A percentile compares a stretch with the other conserved stretches of the same genome.
Evolutionary conservation across 371 early-diverging fungal species (phyloP).

Genomic region (Rhizopus stolonifer): DNA sequence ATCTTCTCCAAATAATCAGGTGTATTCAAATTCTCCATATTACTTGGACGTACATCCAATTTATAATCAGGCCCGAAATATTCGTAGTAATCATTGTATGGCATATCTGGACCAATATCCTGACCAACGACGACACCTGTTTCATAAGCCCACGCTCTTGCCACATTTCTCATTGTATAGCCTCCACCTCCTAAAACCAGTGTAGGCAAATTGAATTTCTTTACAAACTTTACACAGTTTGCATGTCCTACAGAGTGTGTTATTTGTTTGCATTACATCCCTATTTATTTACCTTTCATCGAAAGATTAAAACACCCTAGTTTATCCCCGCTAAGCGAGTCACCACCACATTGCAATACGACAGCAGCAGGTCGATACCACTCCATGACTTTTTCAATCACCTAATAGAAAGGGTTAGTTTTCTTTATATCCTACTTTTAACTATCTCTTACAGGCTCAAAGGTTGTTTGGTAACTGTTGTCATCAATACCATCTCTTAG

Average conservation of each 20-base stretch:
- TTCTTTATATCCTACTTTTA: background rate
- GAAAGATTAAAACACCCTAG: conserved; percentile 99
- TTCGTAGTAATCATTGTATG: conserved; percentile 86
- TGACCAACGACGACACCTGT: conserved; percentile 83
- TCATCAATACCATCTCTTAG: conserved; percentile 95
- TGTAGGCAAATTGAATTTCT: conserved; percentile 84
- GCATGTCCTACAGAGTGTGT: conserved; percentile 58
- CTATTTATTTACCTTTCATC: conserved; percentile 64
- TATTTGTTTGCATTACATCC: background rate
- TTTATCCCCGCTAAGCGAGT: conserved; percentile 98
- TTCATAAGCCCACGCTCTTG: conserved; percentile 95
- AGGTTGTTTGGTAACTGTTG: conserved; percentile 84
- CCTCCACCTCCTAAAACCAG: conserved; percentile 98
- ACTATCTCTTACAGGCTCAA: conserved; percentile 74
- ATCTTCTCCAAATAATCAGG: conserved; percentile 81
- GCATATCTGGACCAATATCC: conserved; percentile 58
- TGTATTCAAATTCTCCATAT: conserved; percentile 89
- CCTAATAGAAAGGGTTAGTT: conserved; percentile 19
- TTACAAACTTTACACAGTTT: conserved; percentile 86
- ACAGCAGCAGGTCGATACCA: conserved; percentile 95
- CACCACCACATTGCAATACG: conserved; percentile 99
- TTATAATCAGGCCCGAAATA: conserved; percentile 84
- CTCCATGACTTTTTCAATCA: conserved; percentile 94
- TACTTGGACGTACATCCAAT: conserved; percentile 82
- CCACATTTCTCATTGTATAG: conserved; percentile 95